Percentiles rank a stretch among this genome's conserved stretches.
phyloP scores from a whole-genome alignment of 1,139 yeast species.

The Pneumocystis oryctolagi region DNA sequence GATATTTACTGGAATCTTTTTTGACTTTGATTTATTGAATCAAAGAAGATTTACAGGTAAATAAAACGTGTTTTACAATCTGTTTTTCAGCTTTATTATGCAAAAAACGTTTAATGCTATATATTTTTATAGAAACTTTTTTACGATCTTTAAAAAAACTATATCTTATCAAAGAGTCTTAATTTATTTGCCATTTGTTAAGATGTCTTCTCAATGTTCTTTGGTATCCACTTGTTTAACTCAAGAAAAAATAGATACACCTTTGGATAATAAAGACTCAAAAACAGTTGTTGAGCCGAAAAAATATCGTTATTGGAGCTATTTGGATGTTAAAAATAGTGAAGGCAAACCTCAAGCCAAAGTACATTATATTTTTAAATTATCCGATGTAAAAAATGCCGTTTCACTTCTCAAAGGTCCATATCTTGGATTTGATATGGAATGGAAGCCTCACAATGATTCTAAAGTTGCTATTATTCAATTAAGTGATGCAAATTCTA shows the following conservation, averaged over 20 bases:
- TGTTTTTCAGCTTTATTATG: background rate
- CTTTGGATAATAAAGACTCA: background rate
- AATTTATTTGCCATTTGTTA: background rate
- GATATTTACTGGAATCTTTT: too few species aligned
- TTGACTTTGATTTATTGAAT: background rate
- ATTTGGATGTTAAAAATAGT: background rate
- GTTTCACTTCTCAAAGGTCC: background rate
- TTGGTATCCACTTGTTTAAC: background rate
- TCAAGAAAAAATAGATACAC: background rate
- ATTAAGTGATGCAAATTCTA: background rate
- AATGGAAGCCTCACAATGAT: background rate
- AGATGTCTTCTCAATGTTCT: background rate
- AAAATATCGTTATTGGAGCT: background rate
- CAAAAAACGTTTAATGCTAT: background rate
- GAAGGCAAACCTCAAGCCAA: background rate
- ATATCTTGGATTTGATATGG: slow-evolving; percentile 1
- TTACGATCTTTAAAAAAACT: background rate
- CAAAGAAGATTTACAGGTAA: background rate
- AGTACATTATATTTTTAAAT: background rate
- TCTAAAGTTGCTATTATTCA: slow-evolving; percentile 1
- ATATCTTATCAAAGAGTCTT: background rate
- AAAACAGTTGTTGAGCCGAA: background rate
- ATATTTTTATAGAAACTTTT: background rate
- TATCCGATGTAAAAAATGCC: background rate
- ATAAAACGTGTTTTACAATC: background rate